Conservation (phyloP, 192 early-diverging fungal genomes). For the Coemansia sp. region DNA sequence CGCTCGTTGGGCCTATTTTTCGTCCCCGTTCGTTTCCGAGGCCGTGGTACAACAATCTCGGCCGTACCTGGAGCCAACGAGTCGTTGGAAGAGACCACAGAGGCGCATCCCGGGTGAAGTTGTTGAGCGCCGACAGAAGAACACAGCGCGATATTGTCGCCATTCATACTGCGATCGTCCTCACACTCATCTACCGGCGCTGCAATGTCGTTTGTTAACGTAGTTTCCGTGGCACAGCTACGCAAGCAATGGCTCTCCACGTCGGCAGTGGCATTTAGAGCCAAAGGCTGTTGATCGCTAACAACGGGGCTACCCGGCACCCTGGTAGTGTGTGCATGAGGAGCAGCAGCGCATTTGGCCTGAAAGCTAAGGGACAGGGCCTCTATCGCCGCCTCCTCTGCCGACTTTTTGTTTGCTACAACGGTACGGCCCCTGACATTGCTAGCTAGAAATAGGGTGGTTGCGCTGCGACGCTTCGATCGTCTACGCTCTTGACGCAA, state of each 20-base stretch:
- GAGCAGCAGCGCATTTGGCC: not conserved
- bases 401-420: constrained; percentile 13
- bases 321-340: not conserved
- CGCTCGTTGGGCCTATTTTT: constrained; percentile 47
- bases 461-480: constrained; percentile 51
- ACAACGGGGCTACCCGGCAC: not conserved
- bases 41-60: constrained; percentile 7
- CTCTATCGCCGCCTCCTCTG: constrained; percentile 44
- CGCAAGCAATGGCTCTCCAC: not conserved
- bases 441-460: constrained; percentile 39
- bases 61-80: not conserved
- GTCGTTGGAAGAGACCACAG: not conserved
- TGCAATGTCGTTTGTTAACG: not conserved
- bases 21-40: constrained; percentile 27
- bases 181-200: not conserved
- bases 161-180: not conserved
- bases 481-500: constrained; percentile 36
- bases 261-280: not conserved
- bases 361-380: constrained; percentile 1
- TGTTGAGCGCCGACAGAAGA: not conserved
- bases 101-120: not conserved
- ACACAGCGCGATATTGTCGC: not conserved
- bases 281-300: not conserved
- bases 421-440: constrained; percentile 14
- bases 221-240: not conserved